Evolutionary conservation across 331 rosid species (phyloP), one percentile per base, ranked within the genome.

Genomic region (Malus hybrid): DNA sequence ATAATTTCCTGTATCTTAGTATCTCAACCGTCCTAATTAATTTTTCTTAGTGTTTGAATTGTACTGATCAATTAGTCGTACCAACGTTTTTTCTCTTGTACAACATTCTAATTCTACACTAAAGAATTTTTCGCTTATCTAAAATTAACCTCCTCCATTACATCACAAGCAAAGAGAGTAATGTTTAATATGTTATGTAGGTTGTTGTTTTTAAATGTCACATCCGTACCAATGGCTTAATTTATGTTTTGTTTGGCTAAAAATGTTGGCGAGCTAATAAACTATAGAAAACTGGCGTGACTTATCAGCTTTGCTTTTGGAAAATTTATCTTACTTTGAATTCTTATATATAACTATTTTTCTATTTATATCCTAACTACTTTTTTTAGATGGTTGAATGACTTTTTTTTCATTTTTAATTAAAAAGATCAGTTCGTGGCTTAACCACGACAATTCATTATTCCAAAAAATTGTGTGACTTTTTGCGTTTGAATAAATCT

Each of bases 1-100:
- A 52, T 0, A 52, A 7, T 18, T 52, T 1, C 0, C 0, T 52
- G 4, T 52, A 16, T 2, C 2, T 52, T 52, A 1, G 0, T 52
- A 16, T 52, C 4, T 16, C 10, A 52, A 16, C 57, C 2, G 20
- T 0, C 10, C 57, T 3, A 16, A 52, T 3, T 52, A 6, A 52
- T 52, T 4, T 2, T 18, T 6, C 1, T 0, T 1, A 52, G 0
- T 16, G 20, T 52, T 18, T 2, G 57, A 52, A 0, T 52, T 52
- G 4, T 7, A 2, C 4, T 16, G 1, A 16, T 52, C n/a, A 52
- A 18, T 52, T 7, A 52, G 0, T 52, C 20, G 0, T 52, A 6
- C 10, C 57, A 16, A 52, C 7, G 4, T 6, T 16, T 16, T 2
- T 52, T 39, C n/a, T 52, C 10, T 16, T 52, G 0, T 16, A 52